Evolutionary conservation across 345 rosid genomes (phyloP).

Genomic region (Mercurialis annua): DNA sequence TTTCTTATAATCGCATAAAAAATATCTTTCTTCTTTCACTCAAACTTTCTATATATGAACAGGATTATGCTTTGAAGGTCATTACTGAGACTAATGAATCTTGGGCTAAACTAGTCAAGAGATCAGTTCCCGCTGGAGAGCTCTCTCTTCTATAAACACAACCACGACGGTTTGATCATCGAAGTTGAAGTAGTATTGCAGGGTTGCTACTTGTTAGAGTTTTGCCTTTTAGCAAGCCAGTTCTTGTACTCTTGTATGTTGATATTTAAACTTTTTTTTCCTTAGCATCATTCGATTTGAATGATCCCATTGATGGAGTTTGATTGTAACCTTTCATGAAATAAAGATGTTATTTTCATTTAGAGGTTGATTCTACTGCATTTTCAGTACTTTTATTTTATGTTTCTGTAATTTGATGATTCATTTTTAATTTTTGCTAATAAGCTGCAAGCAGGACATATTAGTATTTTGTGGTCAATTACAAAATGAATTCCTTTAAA

Average conservation of each 20-base stretch:
- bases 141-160: conserved; percentile 47
- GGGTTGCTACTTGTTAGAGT: background rate
- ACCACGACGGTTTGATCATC: conserved; percentile 11
- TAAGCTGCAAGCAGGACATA: too few species aligned
- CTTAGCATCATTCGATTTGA: background rate
- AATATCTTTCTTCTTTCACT: background rate
- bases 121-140: conserved; percentile 58
- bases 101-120: conserved; percentile 80
- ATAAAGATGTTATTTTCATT: background rate
- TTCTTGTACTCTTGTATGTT: conserved; percentile 1
- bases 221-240: conserved; percentile 11
- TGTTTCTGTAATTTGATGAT: too few species aligned
- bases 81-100: conserved; percentile 78
- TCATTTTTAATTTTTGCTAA: too few species aligned
- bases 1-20: background rate
- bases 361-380: background rate
- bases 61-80: conserved; percentile 83
- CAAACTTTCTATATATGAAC: conserved; percentile 17
- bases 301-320: background rate
- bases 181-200: conserved; percentile 6
- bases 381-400: background rate
- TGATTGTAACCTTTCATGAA: background rate
- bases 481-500: too few species aligned
- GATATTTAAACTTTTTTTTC: background rate
- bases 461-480: too few species aligned